Evolutionary conservation across 306 rosid genomes (phyloP), one percentile per base, ranked within the genome.

Genomic region (Luffa acutangula): DNA sequence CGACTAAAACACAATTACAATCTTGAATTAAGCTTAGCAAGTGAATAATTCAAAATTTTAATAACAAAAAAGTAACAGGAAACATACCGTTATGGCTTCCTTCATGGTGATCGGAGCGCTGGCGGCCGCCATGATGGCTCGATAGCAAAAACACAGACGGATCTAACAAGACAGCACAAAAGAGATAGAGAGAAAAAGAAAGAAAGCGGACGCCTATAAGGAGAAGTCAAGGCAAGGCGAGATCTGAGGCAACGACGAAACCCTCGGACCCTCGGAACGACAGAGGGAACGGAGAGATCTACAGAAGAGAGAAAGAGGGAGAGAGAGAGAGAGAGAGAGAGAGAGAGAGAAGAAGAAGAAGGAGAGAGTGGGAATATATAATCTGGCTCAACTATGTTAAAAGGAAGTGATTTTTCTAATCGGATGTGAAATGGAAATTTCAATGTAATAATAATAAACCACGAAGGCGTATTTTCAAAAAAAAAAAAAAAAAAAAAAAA

Each of bases 101-200:
- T 83, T 87, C 98, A 94, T 94, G 93, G 96, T 84, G 93, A 94
- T 90, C 85, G 98, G 98, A 82, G 98, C 98, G 83, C 82, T 94
- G 53, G 98, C 97, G 12, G 98, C 93, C 85, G 98, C 98, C 98
- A 94, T 94, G 90, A 81, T 83, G 83, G 86, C 75, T 78, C 49
- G 67, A 54, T 79, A 77, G 49, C 51, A 48, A n/a, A 41, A 86
- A 41, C 65, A 65, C 43, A 71, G 51, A 64, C 52, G 83, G 93
- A 92, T 89, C 96, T 79, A 82, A 21, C 31, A 76, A 82, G 76
- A 75, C 48, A 33, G 83, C 78, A 43, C 6, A 3, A 25, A n/a
- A 60, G 31, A 42, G 34, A 36, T 14, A 41, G 31, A 17, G 77
- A 86, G 83, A 84, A 72, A 64, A 52, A 57, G 83, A 69, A 74